A percentile compares a stretch with the other conserved stretches of the same genome.
Conservation (phyloP, 495 filamentous ascomycete genomes). For the Aspergillus ostianus region DNA sequence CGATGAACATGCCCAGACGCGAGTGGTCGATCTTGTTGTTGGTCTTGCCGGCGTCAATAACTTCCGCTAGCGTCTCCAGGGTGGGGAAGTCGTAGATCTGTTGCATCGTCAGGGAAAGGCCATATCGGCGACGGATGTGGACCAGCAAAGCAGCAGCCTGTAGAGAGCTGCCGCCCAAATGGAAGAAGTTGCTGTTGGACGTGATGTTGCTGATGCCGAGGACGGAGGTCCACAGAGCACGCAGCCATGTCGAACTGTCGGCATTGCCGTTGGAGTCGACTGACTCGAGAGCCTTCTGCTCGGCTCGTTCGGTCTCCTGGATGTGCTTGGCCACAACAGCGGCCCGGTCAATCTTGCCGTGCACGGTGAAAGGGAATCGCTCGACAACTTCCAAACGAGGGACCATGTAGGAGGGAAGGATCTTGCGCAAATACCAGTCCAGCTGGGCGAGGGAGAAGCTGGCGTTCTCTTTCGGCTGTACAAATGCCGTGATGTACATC, state of each 20-base stretch:
- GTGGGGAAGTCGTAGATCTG: constrained; percentile 1
- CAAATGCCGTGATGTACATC: constrained; percentile 1
- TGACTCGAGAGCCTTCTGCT: neutral
- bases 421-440: neutral
- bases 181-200: constrained; percentile 1
- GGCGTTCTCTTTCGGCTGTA: neutral
- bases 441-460: neutral
- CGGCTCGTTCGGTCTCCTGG: neutral
- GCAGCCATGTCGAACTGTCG: neutral
- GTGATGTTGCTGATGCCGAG: neutral
- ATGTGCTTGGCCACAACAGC: neutral
- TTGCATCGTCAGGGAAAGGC: neutral
- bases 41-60: neutral
- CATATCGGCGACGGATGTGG: neutral
- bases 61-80: neutral
- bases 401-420: constrained; percentile 1
- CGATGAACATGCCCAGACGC: neutral
- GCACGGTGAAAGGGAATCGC: neutral
- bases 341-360: constrained; percentile 1
- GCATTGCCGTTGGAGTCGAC: neutral
- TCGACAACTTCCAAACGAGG: neutral
- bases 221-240: neutral
- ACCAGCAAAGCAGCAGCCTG: neutral
- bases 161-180: neutral
- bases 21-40: neutral